Conservation (phyloP, 2,329 filamentous ascomycete genomes). For the Fusarium beomiforme region DNA sequence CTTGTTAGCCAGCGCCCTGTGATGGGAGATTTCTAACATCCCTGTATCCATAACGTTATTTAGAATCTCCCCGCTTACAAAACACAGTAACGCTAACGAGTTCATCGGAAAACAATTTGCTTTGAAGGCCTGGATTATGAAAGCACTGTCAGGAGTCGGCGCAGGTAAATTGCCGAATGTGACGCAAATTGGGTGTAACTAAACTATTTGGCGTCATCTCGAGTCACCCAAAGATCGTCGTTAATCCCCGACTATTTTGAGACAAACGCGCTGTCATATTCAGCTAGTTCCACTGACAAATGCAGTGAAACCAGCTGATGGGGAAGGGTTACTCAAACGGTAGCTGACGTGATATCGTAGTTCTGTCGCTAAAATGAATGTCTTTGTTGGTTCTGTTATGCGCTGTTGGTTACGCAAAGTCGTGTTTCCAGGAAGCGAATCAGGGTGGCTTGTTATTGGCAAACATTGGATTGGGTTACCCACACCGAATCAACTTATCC, state of each 20-base stretch:
- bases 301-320: neutral
- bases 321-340: neutral
- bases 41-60: neutral
- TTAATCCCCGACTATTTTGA: neutral
- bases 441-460: neutral
- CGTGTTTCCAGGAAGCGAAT: neutral
- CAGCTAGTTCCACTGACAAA: neutral
- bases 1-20: neutral
- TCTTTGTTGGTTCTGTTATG: neutral
- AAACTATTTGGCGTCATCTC: accelerated
- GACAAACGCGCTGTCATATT: neutral
- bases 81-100: accelerated
- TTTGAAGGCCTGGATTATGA: neutral
- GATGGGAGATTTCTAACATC: neutral
- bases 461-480: neutral
- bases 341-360: neutral
- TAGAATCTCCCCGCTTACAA: neutral
- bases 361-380: neutral
- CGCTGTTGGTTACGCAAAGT: neutral
- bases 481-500: neutral
- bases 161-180: neutral
- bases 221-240: neutral
- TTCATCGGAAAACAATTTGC: neutral
- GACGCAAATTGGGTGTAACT: neutral
- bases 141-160: neutral